Base-by-base conservation (phyloP, 2,329 filamentous ascomycete species). In the Talaromyces sp. region DNA sequence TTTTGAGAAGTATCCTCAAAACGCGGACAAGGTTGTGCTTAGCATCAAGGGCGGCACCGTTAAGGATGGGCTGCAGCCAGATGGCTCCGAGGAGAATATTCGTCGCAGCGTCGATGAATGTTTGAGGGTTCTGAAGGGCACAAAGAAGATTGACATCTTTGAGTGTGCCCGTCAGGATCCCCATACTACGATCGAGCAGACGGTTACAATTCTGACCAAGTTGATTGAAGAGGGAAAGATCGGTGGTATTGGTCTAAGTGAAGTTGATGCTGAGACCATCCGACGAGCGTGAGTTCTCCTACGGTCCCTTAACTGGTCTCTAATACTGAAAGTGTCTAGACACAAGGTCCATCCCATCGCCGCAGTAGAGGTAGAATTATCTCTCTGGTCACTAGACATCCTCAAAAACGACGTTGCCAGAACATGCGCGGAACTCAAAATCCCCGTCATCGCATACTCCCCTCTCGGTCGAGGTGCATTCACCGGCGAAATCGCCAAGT, bases 1-100 rank as follows among this genome's bases (percentile, higher is more conserved):
- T 75, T 88, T 90, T 69, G 79, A 79, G 35, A 80, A 82, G 64
- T 83, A 89, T 69, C 87, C 88, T 1, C 83, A 87, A 65, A 84
- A 89, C 66, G 85, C 86, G 7, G 77, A 82, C 57, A 85, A 86
- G 69, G 79, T 89, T 9, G 79, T 87, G 11, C 74, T 90, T 54
- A 82, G 80, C 68, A 81, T 90, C 70, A 90, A 90, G 75, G 86
- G 86, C 31, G 83, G 80, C 7, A 67, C 79, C 40, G 31, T 37
- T n/a, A 55, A 54, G 12, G 61, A 59, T 1, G 48, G 33, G 44
- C 46, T 48, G 21, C 21, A 18, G 33, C 79, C 82, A 0, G 82
- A 87, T 68, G 81, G 83, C 21, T 83, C 80, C 3, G 81, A 82
- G 6, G 81, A 82, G 46, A 79, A 79, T 48, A 77, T 88, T 21